A percentile compares a stretch with the other conserved stretches of the same genome.
These are phyloP conservation scores for Melaleuca alternifolia DNA, from an alignment of 345 rosid species.

Conservation along the genomic window DNA sequence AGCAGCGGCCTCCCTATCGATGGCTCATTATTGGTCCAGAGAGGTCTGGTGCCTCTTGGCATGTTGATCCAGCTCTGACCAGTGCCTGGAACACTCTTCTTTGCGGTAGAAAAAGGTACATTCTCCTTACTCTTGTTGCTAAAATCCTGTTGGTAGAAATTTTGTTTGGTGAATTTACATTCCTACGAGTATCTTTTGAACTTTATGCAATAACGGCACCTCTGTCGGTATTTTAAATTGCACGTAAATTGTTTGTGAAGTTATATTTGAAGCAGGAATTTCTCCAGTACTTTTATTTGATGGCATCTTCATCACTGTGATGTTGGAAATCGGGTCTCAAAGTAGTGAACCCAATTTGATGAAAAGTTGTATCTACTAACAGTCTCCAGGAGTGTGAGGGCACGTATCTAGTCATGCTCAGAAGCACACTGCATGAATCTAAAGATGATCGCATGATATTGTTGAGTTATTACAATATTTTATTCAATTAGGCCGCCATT, in stretches of 20 bases:
- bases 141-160: not conserved
- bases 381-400: not conserved
- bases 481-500: not conserved
- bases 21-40: slow-evolving; percentile 97
- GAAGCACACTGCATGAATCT: not conserved
- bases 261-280: not conserved
- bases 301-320: not conserved
- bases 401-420: not conserved
- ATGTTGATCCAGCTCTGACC: slow-evolving; percentile 95
- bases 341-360: not conserved
- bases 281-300: not conserved
- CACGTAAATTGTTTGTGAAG: not conserved
- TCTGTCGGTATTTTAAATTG: not conserved
- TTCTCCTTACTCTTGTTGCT: not conserved
- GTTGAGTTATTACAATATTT: not conserved
- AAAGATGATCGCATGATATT: not conserved
- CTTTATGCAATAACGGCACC: not conserved
- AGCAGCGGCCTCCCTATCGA: slow-evolving; percentile 74
- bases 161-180: not conserved
- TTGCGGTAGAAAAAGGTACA: slow-evolving; percentile 87
- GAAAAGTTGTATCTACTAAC: not conserved
- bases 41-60: slow-evolving; percentile 99
- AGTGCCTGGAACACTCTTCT: slow-evolving; percentile 98
- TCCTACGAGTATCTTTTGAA: not conserved
- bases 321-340: not conserved